phyloP scores from a whole-genome alignment of 768 basidiomycete species.

The Dictyophora rubrovolvata region DNA sequence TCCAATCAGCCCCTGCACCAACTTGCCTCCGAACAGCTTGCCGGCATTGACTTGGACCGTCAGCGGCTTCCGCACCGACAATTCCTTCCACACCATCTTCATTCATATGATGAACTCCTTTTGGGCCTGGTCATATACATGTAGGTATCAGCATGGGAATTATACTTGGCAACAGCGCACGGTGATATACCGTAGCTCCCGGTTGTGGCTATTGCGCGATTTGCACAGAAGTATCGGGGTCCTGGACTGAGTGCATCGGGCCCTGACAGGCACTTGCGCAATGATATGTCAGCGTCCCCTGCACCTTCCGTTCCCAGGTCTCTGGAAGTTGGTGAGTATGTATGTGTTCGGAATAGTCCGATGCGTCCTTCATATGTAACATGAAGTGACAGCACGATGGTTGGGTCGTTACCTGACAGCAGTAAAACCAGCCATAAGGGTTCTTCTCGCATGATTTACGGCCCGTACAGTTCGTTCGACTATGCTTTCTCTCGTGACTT shows the following conservation, averaged over 20 bases:
- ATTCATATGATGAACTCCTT: conserved; percentile 33
- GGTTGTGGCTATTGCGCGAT: conserved; percentile 47
- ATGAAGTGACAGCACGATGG: conserved; percentile 4
- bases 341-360: too few relatives aligned
- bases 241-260: conserved; percentile 42
- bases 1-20: conserved; percentile 58
- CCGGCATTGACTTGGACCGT: conserved; percentile 46
- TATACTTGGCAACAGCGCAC: neutral
- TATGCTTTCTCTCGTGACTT: conserved; percentile 46
- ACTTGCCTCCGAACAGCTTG: conserved; percentile 50
- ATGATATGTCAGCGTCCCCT: conserved; percentile 46
- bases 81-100: conserved; percentile 46
- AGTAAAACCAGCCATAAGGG: conserved; percentile 54
- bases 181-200: conserved; percentile 43
- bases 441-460: conserved; percentile 45
- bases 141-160: neutral
- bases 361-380: neutral
- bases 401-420: conserved; percentile 36
- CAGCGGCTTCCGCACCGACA: conserved; percentile 47
- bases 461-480: conserved; percentile 53
- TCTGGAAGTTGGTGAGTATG: conserved; percentile 20
- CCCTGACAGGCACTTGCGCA: conserved; percentile 45
- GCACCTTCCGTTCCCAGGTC: conserved; percentile 65
- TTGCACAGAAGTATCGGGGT: conserved; percentile 49
- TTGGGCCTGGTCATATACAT: conserved; percentile 35